A percentile compares a stretch with the other conserved stretches of the same genome.
Evolutionary conservation across 768 basidiomycete genomes (phyloP).

Genomic region (Termitomyces sp.): DNA sequence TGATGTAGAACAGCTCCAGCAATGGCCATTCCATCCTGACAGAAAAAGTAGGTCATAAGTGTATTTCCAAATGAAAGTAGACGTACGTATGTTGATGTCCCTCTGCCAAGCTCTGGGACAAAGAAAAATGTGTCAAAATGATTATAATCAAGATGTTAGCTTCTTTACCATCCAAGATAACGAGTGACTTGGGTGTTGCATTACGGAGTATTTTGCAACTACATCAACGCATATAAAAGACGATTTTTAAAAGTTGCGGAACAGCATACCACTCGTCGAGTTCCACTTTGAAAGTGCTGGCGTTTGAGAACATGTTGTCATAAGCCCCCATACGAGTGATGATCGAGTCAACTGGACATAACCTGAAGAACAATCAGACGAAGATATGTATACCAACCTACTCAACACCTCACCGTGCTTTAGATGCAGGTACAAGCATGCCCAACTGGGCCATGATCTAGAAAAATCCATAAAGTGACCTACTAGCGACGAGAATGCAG

Average conservation of each 20-base stretch:
- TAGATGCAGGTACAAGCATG: slow-evolving; percentile 86
- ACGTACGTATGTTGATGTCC: slow-evolving; percentile 86
- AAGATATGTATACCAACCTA: background rate
- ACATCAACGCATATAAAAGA: background rate
- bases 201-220: slow-evolving; percentile 92
- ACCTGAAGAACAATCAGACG: slow-evolving; percentile 29
- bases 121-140: slow-evolving; percentile 7
- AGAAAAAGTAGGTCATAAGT: background rate
- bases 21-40: slow-evolving; percentile 96
- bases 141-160: background rate
- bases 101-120: slow-evolving; percentile 78
- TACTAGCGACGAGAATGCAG: background rate
- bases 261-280: slow-evolving; percentile 82
- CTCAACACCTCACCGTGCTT: slow-evolving; percentile 52
- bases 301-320: slow-evolving; percentile 92
- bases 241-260: background rate
- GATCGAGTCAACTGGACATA: slow-evolving; percentile 88
- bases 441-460: slow-evolving; percentile 93
- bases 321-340: slow-evolving; percentile 98
- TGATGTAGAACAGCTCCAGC: slow-evolving; percentile 94
- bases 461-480: background rate
- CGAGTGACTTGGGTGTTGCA: slow-evolving; percentile 89
- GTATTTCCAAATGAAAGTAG: background rate
- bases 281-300: slow-evolving; percentile 98
- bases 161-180: slow-evolving; percentile 84